Evolutionary conservation across 1,139 yeast genomes (phyloP), one percentile per base, ranked within the genome.

Genomic region (Kurtzmaniella quercitrusa): DNA sequence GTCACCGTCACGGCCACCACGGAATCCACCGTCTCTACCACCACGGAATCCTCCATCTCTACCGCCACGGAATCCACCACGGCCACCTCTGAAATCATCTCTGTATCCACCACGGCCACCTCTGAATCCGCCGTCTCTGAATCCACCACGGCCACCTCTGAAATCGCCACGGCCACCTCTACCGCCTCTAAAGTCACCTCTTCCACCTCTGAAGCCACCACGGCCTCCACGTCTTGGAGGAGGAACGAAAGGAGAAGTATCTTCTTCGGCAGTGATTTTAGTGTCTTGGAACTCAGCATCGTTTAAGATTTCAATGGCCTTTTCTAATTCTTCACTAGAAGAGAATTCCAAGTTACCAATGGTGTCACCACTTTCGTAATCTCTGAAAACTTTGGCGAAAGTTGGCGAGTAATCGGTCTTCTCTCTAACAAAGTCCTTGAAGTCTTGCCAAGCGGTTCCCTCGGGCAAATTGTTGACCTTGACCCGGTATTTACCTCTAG

Each of bases 391-490:
- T 65, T 83, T 81, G 54, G 87, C 86, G 63, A 82, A 85, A 41
- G 82, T 78, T 46, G 90, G 86, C 49, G 80, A 77, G 54, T 75
- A 65, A 52, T 77, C 79, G 56, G 81, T 75, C 58, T 81, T 81
- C 51, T 84, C 91, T 63, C 88, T 73, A 51, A 85, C 85, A 57
- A 82, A 80, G 66, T 85, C 94, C 66, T 85, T 85, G 60, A 85
- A 77, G 59, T 85, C 91, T 73, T 85, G 93, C 94, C 94, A 85
- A 43, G 89, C 83, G 46, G 87, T 76, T 50, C 83, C 82, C 54
- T 82, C 85, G 53, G 90, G 90, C 57, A 85, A 73, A 65, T 80
- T 80, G 53, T 78, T 66, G 34, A 85, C 77, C 59, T 81, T 78
- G 47, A 83, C 80, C 73, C 94, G 80, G 68, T 68, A 80, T 68